Evolutionary conservation across 1,284 basidiomycete genomes (phyloP), one percentile per base, ranked within the genome.

Genomic region (Ustilago esculenta): DNA sequence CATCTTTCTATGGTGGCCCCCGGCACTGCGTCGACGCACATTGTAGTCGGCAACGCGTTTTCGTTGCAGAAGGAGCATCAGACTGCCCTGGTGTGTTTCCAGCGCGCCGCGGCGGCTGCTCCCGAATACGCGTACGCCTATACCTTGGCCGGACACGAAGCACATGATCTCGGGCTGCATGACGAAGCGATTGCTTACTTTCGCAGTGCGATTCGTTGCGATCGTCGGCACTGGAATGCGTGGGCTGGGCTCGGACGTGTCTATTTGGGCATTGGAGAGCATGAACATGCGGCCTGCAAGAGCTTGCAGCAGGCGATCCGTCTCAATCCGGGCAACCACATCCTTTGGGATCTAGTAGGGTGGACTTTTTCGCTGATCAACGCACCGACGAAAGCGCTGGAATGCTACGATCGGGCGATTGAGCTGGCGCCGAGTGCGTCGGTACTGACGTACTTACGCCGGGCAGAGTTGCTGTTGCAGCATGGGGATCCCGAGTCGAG

Each of bases 141-240:
- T 50, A 81, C 80, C 2, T 55, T 81, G 8, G 79, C 80, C 2
- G 80, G 80, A 2, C 74, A 80, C 59, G 80, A 81, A 55, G 73
- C 75, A 12, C 64, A 76, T 15, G 75, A 79, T 44, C 64, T 81
- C 27, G 71, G 73, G 2, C 41, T 74, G 46, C 72, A 72, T 15
- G 69, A 73, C 25, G 63, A 76, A 17, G 77, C 75, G 5, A 61
- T 78, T 17, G 66, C 70, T 25, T 78, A 76, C 41, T 81, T 80
- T 33, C 63, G 77, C 14, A 58, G 68, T 30, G 76, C 77, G 18
- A 73, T 79, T 34, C 67, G 73, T 14, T 70, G 72, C 41, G 78
- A 80, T 34, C 51, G 59, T 20, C 48, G 76, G 23, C 80, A 80
- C 48, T 81, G 78, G 78, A 81, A 81, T 40, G 80, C 73, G 2